A percentile compares a stretch with the other conserved stretches of the same genome.
Conservation (phyloP, 371 early-diverging fungal genomes). For the Mortierella sp. region DNA sequence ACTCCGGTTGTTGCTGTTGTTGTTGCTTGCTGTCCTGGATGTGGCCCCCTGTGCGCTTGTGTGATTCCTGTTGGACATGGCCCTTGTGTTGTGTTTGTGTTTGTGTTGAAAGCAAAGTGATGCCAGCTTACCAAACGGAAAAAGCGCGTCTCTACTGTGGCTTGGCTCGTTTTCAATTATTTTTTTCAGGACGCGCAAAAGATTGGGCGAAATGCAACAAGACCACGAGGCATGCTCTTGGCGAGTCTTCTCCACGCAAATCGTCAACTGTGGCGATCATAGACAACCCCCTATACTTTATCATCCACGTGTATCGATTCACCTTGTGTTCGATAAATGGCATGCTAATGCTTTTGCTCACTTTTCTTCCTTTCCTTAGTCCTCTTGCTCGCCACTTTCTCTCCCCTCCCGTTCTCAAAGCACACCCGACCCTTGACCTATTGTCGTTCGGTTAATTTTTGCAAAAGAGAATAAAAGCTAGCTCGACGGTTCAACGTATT, state of each 20-base stretch:
- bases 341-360: background rate
- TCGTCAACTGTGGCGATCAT: too few relatives aligned
- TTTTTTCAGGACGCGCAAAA: background rate
- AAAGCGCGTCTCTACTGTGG: background rate
- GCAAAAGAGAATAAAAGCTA: too few relatives aligned
- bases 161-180: background rate
- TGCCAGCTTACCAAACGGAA: background rate
- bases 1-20: background rate
- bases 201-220: background rate
- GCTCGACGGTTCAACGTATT: too few relatives aligned
- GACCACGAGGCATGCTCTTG: background rate
- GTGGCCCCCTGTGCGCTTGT: background rate
- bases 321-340: too few relatives aligned
- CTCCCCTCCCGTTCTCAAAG: too few relatives aligned
- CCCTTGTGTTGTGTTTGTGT: background rate
- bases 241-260: too few relatives aligned
- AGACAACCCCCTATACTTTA: too few relatives aligned
- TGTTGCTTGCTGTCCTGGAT: background rate
- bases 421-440: too few relatives aligned
- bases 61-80: constrained; percentile 6
- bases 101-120: background rate
- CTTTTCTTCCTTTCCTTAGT: too few relatives aligned
- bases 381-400: too few relatives aligned
- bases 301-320: too few relatives aligned
- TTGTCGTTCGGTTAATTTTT: too few relatives aligned